phyloP scores from a whole-genome alignment of 1,284 basidiomycete genomes.

The Ceratorhiza oryzae-sativae region DNA sequence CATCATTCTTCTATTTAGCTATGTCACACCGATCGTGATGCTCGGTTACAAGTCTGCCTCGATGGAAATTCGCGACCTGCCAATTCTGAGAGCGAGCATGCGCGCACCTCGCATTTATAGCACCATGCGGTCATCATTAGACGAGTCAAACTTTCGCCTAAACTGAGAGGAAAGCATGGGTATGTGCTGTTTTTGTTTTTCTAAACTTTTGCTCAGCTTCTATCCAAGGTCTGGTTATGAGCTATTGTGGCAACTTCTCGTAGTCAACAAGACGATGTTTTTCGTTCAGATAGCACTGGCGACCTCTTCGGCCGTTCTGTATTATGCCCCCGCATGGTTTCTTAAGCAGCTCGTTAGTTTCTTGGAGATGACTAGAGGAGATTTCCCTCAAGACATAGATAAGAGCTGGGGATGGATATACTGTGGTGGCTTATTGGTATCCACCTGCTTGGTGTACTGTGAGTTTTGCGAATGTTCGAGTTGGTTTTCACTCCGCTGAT shows the following conservation, averaged over 20 bases:
- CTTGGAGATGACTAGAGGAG: slow-evolving; percentile 65
- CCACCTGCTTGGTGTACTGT: slow-evolving; percentile 69
- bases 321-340: slow-evolving; percentile 82
- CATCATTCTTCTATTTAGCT: slow-evolving; percentile 75
- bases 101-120: slow-evolving; percentile 67
- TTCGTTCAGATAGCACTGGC: slow-evolving; percentile 63
- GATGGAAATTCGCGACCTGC: slow-evolving; percentile 85
- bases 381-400: slow-evolving; percentile 48
- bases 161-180: slow-evolving; percentile 28
- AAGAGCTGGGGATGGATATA: slow-evolving; percentile 59
- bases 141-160: slow-evolving; percentile 52
- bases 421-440: slow-evolving; percentile 70
- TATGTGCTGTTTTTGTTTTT: slow-evolving; percentile 45
- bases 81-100: slow-evolving; percentile 75
- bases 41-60: slow-evolving; percentile 75
- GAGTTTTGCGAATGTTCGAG: slow-evolving; percentile 46
- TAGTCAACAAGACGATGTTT: slow-evolving; percentile 60
- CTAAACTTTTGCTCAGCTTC: slow-evolving; percentile 40
- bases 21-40: slow-evolving; percentile 83
- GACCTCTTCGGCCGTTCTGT: slow-evolving; percentile 66
- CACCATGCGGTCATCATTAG: slow-evolving; percentile 57
- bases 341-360: slow-evolving; percentile 74
- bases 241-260: slow-evolving; percentile 64
- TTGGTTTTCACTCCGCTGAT: neutral
- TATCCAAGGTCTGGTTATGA: slow-evolving; percentile 65